phyloP scores from a whole-genome alignment of 2,329 filamentous ascomycete species.

The Alternaria hordeiaustralica region DNA sequence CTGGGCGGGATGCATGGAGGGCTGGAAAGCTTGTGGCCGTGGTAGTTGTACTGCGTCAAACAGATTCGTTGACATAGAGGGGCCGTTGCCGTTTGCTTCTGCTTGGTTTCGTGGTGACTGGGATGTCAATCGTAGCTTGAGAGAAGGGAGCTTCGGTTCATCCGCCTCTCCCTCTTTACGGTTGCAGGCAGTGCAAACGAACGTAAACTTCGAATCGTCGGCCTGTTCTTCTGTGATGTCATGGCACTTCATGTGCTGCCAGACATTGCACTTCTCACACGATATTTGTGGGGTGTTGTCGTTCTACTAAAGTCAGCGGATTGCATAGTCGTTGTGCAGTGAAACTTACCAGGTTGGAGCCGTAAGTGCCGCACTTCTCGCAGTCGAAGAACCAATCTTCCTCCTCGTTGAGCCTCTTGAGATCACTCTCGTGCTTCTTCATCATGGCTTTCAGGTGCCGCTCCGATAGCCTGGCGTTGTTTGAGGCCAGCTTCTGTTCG shows the following conservation, averaged over 20 bases:
- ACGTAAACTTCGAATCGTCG: constrained; percentile 78
- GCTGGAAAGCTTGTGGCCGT: constrained; percentile 22
- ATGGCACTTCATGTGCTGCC: constrained; percentile 95
- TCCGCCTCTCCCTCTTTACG: constrained; percentile 68
- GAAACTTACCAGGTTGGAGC: constrained; percentile 70
- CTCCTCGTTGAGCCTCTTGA: constrained; percentile 71
- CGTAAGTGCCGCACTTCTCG: constrained; percentile 82
- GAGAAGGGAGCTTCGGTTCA: constrained; percentile 66
- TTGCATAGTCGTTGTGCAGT: neutral
- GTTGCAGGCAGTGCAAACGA: constrained; percentile 80
- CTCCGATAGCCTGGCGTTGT: constrained; percentile 69
- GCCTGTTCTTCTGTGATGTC: constrained; percentile 79
- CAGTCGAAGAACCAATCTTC: constrained; percentile 97
- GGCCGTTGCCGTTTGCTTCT: constrained; percentile 26
- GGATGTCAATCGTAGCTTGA: constrained; percentile 65
- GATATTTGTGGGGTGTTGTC: constrained; percentile 93
- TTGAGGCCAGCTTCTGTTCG: constrained; percentile 62
- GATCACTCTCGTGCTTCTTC: constrained; percentile 76
- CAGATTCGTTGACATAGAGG: constrained; percentile 12
- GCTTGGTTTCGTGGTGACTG: constrained; percentile 49
- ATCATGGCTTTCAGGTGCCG: constrained; percentile 83
- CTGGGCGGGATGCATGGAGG: constrained; percentile 29
- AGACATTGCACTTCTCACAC: constrained; percentile 92
- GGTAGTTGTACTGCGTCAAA: constrained; percentile 33
- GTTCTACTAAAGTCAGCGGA: constrained; percentile 60